Conservation (phyloP, 2,329 filamentous ascomycete genomes). For the Aspergillus fructus region DNA sequence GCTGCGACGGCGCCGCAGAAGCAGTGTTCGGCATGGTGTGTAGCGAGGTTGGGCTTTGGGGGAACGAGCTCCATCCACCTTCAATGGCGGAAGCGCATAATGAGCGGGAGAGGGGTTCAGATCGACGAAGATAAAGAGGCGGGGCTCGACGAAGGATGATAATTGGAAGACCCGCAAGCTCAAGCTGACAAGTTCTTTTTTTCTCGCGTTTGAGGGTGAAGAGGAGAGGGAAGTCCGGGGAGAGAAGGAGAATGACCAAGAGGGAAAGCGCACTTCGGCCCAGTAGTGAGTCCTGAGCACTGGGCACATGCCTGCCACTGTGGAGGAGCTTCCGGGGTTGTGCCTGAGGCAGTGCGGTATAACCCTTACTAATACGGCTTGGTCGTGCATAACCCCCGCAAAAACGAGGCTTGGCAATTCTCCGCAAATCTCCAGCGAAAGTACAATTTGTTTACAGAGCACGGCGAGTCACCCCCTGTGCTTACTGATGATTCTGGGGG, state of each 20-base stretch:
- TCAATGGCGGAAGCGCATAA: slow-evolving; percentile 13
- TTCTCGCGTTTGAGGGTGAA: not conserved
- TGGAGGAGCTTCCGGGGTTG: not conserved
- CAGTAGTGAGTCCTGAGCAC: not conserved
- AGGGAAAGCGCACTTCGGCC: not conserved
- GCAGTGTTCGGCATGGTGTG: slow-evolving; percentile 35
- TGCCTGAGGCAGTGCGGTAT: slow-evolving; percentile 11
- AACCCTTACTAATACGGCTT: not conserved
- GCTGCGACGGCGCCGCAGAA: slow-evolving; percentile 22
- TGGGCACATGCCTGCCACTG: slow-evolving; percentile 1
- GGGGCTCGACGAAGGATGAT: not conserved
- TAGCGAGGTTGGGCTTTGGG: slow-evolving; percentile 31
- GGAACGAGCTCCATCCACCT: slow-evolving; percentile 17
- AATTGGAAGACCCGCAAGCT: slow-evolving; percentile 3
- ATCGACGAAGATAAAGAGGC: slow-evolving; percentile 1
- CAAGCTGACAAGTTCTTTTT: not conserved
- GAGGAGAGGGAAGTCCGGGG: not conserved
- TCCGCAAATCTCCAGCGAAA: not conserved
- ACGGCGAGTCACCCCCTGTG: not conserved
- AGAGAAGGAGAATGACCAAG: slow-evolving; percentile 1
- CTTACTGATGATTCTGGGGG: not conserved
- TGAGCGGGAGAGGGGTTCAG: slow-evolving; percentile 1
- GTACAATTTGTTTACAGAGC: not conserved
- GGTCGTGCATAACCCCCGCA: slow-evolving; percentile 5
- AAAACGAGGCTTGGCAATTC: slow-evolving; percentile 1